phyloP scores from a whole-genome alignment of 192 early-diverging fungal genomes.

The Rhizophlyctis rosea region DNA sequence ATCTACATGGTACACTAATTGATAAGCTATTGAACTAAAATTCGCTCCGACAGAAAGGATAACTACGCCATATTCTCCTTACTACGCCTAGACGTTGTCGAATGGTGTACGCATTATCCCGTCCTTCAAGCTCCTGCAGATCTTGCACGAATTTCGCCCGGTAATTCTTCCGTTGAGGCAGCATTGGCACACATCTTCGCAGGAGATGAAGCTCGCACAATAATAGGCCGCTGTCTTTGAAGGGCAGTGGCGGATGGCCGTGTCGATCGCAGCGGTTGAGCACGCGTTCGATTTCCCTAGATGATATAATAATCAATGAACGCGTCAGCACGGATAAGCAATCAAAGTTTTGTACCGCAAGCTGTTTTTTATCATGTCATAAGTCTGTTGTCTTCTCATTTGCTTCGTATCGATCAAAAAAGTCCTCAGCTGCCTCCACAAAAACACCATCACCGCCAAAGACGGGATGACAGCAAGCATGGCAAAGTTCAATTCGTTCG shows the following conservation, averaged over 20 bases:
- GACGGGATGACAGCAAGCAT: conserved; percentile 79
- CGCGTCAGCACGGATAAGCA: neutral
- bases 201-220: conserved; percentile 64
- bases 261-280: conserved; percentile 38
- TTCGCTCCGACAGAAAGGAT: conserved; percentile 53
- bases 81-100: conserved; percentile 56
- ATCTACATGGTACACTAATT: too few relatives aligned
- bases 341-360: conserved; percentile 28
- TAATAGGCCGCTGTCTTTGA: conserved; percentile 62
- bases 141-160: conserved; percentile 72
- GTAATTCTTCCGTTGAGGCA: conserved; percentile 47
- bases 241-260: conserved; percentile 27
- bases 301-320: neutral
- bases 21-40: too few relatives aligned
- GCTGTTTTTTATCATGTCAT: conserved; percentile 46
- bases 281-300: conserved; percentile 54
- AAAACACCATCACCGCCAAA: conserved; percentile 54
- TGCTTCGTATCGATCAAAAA: conserved; percentile 41
- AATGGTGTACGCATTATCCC: conserved; percentile 30
- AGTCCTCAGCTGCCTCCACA: conserved; percentile 34
- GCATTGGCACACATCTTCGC: conserved; percentile 37
- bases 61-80: conserved; percentile 63
- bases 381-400: conserved; percentile 35
- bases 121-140: conserved; percentile 69
- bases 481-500: conserved; percentile 95